Base-by-base conservation (phyloP, 495 filamentous ascomycete species). In the Massariosphaeria phaeospora region DNA sequence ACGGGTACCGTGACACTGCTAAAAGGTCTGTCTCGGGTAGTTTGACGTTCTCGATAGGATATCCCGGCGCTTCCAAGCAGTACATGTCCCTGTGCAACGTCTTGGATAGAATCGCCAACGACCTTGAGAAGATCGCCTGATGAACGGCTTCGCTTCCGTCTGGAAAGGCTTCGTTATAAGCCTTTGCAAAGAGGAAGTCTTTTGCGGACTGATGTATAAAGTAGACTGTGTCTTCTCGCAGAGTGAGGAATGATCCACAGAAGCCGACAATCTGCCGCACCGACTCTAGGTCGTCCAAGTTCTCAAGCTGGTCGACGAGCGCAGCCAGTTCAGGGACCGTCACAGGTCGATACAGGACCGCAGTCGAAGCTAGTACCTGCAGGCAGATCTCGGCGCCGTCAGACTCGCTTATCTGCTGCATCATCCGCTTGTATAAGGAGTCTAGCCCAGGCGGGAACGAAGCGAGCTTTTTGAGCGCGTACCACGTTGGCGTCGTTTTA, bases 361-460 rank as follows among this genome's bases (percentile, higher is more conserved):
- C 24, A 17, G 24, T 18, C 15, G 27, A 31, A 3, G 49, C 49
- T 24, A 53, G 26, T 13, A 45, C 26, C 23, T 44, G 49, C 25
- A 33, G 3, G 39, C 26, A 53, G 29, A 67, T 59, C 17, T 64
- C 46, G 53, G 54, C 35, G 57, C 66, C 48, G 3, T 69, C 62
- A 50, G 62, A 57, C 13, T 45, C 50, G 13, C 40, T 18, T 20
- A 70, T 62, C 48, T 69, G 57, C 1, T 65, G 30, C 41, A 70
- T 54, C 67, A 70, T 71, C 31, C 64, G 62, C 25, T 45, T 15
- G 43, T 72, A 72, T 6, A 72, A 42, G n/a, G 48, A 26, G 47
- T 64, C 47, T 30, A 72, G 64, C 30, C 65, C 63, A 48, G 63
- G 53, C 15, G 69, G 67, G 44, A 68, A 63, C 8, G 25, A 33